phyloP scores from a whole-genome alignment of 257 asterid genomes.

The Jasminum sambac region DNA sequence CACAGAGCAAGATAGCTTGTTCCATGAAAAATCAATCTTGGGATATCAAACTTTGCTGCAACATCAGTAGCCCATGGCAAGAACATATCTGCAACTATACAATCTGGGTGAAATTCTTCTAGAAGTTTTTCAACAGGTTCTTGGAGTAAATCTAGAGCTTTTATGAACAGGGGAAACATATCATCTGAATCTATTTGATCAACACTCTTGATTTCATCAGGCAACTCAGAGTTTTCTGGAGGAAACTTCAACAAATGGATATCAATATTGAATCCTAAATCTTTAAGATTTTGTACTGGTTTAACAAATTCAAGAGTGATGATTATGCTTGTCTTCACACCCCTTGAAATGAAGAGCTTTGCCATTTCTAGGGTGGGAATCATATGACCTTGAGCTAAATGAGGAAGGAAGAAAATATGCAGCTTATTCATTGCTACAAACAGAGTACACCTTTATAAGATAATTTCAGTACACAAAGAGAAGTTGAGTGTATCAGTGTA shows the following conservation, averaged over 20 bases:
- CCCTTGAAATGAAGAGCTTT: constrained; percentile 47
- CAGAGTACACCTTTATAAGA: no score
- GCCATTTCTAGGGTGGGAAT: constrained; percentile 66
- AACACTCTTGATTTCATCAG: constrained; percentile 31
- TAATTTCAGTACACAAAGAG: no score
- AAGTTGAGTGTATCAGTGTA: no score
- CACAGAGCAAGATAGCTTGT: constrained; percentile 40
- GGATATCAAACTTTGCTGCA: constrained; percentile 54
- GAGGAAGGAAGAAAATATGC: constrained; percentile 47
- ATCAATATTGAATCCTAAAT: constrained; percentile 34
- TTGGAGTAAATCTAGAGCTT: constrained; percentile 38
- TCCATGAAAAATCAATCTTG: constrained; percentile 57
- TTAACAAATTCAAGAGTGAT: constrained; percentile 34
- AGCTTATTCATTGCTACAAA: constrained; percentile 25
- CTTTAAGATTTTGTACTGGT: constrained; percentile 22
- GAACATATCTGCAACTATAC: constrained; percentile 59
- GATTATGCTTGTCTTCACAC: constrained; percentile 43
- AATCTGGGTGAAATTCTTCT: constrained; percentile 33
- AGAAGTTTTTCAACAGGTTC: constrained; percentile 45
- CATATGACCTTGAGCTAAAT: constrained; percentile 59
- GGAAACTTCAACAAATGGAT: constrained; percentile 38
- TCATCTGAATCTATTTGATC: constrained; percentile 33
- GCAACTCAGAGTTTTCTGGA: constrained; percentile 42
- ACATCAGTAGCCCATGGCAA: constrained; percentile 55
- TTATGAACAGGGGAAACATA: constrained; percentile 21